Evolutionary conservation across 169 alveolate genomes (phyloP).

Genomic region (Besnoitia besnoiti): DNA sequence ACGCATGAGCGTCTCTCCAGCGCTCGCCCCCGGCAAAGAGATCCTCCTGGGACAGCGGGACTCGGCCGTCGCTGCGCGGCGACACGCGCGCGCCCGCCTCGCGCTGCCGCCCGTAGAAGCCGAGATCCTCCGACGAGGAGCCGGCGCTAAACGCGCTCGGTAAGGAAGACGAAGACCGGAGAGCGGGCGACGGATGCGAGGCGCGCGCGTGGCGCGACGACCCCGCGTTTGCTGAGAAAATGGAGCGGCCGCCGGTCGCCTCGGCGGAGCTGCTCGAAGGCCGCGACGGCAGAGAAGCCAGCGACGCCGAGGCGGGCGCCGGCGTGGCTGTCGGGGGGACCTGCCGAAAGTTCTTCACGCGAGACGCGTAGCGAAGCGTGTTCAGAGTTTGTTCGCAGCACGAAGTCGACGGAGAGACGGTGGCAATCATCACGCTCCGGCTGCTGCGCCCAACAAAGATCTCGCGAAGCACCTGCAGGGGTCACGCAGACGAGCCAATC

Average conservation of each 20-base stretch:
- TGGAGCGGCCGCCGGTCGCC: background rate
- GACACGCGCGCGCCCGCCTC: too few relatives aligned
- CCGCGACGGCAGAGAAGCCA: background rate
- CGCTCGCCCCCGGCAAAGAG: too few relatives aligned
- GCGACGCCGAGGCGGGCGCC: background rate
- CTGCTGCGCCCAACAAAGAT: slow-evolving; percentile 95
- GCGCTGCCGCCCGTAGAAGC: too few relatives aligned
- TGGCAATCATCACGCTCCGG: slow-evolving; percentile 98
- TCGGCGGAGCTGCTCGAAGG: background rate
- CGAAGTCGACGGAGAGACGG: slow-evolving; percentile 95
- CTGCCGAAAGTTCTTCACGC: slow-evolving; percentile 72
- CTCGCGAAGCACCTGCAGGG: slow-evolving; percentile 88
- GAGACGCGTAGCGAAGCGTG: slow-evolving; percentile 87
- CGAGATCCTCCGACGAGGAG: too few relatives aligned
- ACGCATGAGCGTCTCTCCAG: too few relatives aligned
- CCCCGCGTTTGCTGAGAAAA: background rate
- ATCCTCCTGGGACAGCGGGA: too few relatives aligned
- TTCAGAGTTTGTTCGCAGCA: slow-evolving; percentile 98
- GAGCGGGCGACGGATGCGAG: background rate
- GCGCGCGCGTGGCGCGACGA: background rate
- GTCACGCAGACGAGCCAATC: background rate
- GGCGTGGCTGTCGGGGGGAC: background rate
- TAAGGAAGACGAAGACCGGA: too few relatives aligned
- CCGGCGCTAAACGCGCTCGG: too few relatives aligned
- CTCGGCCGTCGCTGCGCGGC: too few relatives aligned